phyloP scores from a whole-genome alignment of 768 basidiomycete genomes.

The Neoboletus subvelutipes region DNA sequence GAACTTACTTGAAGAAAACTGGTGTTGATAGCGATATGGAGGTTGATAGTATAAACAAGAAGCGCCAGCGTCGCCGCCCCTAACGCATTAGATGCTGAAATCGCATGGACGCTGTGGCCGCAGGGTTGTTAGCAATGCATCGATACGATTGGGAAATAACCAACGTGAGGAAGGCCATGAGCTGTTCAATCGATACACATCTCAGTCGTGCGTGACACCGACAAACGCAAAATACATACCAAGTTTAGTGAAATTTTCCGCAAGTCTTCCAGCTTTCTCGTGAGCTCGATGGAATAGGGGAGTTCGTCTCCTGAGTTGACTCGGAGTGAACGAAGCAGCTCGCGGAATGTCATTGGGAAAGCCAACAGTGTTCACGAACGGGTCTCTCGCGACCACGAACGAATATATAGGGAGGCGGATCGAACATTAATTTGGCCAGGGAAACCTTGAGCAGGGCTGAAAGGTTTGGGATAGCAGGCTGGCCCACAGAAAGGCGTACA shows the following conservation, averaged over 20 bases:
- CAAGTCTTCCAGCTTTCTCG: conserved; percentile 21
- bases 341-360: conserved; percentile 10
- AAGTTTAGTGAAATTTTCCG: conserved; percentile 24
- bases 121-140: not conserved
- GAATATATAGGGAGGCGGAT: conserved; percentile 10
- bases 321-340: not conserved
- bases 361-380: not conserved
- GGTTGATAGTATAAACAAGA: conserved; percentile 31
- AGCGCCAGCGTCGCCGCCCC: conserved; percentile 25
- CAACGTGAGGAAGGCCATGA: conserved; percentile 29
- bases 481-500: not conserved
- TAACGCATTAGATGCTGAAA: conserved; percentile 20
- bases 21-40: conserved; percentile 22
- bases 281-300: conserved; percentile 12
- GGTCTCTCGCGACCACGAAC: not conserved
- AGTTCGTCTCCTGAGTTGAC: not conserved
- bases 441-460: not conserved
- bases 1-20: conserved; percentile 19
- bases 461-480: not conserved
- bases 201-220: not conserved
- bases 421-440: not conserved
- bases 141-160: not conserved
- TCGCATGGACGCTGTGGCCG: conserved; percentile 19
- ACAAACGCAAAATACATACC: conserved; percentile 5
- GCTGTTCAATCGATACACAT: conserved; percentile 11